Conservation (phyloP, 139 green algal species). For the Haematococcus sp. region DNA sequence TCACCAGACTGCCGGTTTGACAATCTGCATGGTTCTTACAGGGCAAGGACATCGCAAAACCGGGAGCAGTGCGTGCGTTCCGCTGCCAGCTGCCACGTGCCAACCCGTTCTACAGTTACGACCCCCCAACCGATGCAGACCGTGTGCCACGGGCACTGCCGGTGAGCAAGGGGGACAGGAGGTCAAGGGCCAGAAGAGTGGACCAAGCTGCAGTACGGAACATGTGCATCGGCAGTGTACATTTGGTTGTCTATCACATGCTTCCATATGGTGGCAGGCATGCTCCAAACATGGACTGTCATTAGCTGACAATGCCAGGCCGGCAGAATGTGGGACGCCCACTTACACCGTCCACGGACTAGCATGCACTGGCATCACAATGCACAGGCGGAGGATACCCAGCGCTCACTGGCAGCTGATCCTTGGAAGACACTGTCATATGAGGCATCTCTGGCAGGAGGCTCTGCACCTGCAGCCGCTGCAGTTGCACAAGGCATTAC, state of each 20-base stretch:
- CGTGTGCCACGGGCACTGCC: background rate
- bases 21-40: no score
- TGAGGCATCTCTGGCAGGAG: background rate
- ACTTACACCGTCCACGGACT: no score
- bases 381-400: background rate
- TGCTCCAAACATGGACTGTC: no score
- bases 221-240: no score
- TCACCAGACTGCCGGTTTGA: no score
- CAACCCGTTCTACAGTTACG: slow-evolving; percentile 72
- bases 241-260: no score
- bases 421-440: slow-evolving; percentile 11
- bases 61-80: slow-evolving; percentile 62
- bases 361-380: no score
- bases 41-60: no score
- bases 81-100: slow-evolving; percentile 76
- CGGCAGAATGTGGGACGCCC: no score
- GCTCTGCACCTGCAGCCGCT: background rate
- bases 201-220: no score
- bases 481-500: background rate
- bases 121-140: slow-evolving; percentile 38
- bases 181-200: background rate
- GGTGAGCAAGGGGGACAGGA: background rate
- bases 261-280: no score
- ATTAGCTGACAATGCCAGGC: no score
- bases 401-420: slow-evolving; percentile 11